Percentiles rank a stretch among this genome's conserved stretches.
These are phyloP conservation scores for Sporisorium scitamineum DNA, from an alignment of 1,284 basidiomycete genomes.

Conservation along the genomic window DNA sequence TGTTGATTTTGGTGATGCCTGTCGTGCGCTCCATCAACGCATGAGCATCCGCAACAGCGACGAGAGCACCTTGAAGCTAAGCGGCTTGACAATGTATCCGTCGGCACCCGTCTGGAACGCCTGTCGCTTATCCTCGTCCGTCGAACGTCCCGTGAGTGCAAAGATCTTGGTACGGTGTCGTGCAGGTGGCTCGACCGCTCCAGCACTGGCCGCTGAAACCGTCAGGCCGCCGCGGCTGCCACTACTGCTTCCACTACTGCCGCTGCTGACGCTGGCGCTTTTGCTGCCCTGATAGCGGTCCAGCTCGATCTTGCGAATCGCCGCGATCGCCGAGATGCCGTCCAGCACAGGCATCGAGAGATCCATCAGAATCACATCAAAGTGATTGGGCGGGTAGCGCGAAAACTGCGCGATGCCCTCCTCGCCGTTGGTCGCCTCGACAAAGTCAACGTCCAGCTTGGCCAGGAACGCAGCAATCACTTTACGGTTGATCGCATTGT, in stretches of 20 bases:
- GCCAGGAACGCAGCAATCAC: constrained; percentile 56
- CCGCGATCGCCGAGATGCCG: constrained; percentile 82
- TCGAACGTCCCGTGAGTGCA: constrained; percentile 91
- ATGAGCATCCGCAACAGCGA: constrained; percentile 52
- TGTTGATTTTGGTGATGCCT: no score
- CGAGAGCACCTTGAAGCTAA: constrained; percentile 53
- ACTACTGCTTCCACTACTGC: neutral
- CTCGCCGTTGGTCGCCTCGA: constrained; percentile 58
- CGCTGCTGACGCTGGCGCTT: constrained; percentile 11
- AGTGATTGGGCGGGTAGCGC: constrained; percentile 45
- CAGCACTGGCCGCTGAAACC: neutral
- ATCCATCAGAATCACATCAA: constrained; percentile 74
- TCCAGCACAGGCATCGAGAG: constrained; percentile 93
- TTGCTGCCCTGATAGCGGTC: constrained; percentile 66
- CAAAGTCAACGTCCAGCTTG: constrained; percentile 52
- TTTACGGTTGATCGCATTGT: constrained; percentile 63
- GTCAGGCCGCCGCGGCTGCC: neutral
- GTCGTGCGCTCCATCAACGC: constrained; percentile 17
- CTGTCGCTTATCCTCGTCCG: constrained; percentile 87
- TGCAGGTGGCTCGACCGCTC: constrained; percentile 15
- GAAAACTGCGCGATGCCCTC: constrained; percentile 57
- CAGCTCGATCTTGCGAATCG: constrained; percentile 84
- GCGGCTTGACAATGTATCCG: constrained; percentile 80
- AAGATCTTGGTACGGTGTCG: constrained; percentile 76
- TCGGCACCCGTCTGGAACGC: constrained; percentile 94